A percentile compares a stretch with the other conserved stretches of the same genome.
phyloP scores from a whole-genome alignment of 1,284 basidiomycete genomes.

The Ceratobasidium sp. region DNA sequence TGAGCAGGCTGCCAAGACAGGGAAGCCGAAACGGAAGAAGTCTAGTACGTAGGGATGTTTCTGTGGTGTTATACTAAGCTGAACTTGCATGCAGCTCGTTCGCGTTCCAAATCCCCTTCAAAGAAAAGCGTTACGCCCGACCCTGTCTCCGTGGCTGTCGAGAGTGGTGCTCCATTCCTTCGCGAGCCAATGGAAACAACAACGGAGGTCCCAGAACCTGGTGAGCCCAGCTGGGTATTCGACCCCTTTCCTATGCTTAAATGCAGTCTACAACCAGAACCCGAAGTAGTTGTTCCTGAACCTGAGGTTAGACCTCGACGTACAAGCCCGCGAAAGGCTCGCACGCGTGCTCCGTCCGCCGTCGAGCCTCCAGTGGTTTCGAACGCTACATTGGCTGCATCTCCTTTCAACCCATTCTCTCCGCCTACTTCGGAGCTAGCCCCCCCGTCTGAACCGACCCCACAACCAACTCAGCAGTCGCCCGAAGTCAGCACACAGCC shows the following conservation, averaged over 20 bases:
- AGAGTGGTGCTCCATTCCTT: background rate
- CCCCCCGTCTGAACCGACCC: background rate
- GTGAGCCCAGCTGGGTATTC: background rate
- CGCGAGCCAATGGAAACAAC: constrained; percentile 5
- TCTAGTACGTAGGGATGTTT: constrained; percentile 18
- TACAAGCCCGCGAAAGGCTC: constrained; percentile 41
- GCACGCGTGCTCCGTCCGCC: constrained; percentile 15
- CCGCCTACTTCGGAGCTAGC: background rate
- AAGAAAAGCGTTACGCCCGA: constrained; percentile 12
- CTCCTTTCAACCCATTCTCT: constrained; percentile 6
- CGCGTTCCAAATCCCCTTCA: constrained; percentile 35
- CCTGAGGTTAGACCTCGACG: constrained; percentile 27
- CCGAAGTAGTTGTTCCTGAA: constrained; percentile 14
- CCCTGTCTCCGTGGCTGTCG: background rate
- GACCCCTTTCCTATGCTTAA: background rate
- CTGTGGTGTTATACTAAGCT: background rate
- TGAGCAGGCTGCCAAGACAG: constrained; percentile 6
- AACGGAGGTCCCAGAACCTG: constrained; percentile 17
- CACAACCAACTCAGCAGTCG: background rate
- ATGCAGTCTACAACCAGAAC: background rate
- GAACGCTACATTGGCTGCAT: background rate
- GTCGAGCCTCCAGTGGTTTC: background rate
- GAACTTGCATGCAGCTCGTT: constrained; percentile 25
- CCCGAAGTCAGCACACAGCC: background rate
- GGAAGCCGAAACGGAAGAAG: constrained; percentile 39